Evolutionary conservation across 23 red algal genomes (phyloP), one percentile per base, ranked within the genome.

Genomic region (Gracilaria domingensis): DNA sequence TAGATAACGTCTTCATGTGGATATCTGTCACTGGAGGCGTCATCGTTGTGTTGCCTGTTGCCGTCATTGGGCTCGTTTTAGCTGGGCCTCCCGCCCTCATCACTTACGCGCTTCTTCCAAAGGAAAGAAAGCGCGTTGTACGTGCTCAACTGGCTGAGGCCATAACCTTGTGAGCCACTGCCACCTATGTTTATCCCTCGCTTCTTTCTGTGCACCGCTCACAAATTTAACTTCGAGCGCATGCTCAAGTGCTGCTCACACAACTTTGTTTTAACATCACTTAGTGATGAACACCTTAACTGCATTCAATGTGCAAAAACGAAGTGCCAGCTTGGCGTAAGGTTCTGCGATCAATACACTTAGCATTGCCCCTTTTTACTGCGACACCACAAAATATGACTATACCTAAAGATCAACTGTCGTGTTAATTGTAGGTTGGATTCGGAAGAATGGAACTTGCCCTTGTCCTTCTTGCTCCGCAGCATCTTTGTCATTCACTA

Each of bases 401-500:
- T 24, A 40, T 70, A 12, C 65, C 61, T 81, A 93, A 20, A 93
- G 66, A 58, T 93, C 89, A 76, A 93, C 47, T 50, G 95, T 94
- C 75, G 89, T 93, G 75, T 98, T 91, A 45, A 98, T 78, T 9
- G 96, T 98, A 59, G 96, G 96, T 80, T 98, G 96, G 80, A 95
- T 88, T 20, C 96, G 88, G 82, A 98, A 95, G 44, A 98, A 88
- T 28, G 87, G 90, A 36, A 95, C 89, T 62, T 96, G 87, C 25
- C 96, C 93, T 59, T 98, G 96, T 26, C 96, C 96, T 88, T 98
- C 96, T 80, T 98, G 96, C 67, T 98, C 93, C 24, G 96, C 92
- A 38, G 89, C 93, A 83, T 98, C 96, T 44, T 88, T 88, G 82
- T 98, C 96, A 58, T 98, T 98, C 28, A 92, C 91, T 32, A 98